Evolutionary conservation across 495 filamentous ascomycete genomes (phyloP).

Genomic region (Chlorociboria aeruginascens): DNA sequence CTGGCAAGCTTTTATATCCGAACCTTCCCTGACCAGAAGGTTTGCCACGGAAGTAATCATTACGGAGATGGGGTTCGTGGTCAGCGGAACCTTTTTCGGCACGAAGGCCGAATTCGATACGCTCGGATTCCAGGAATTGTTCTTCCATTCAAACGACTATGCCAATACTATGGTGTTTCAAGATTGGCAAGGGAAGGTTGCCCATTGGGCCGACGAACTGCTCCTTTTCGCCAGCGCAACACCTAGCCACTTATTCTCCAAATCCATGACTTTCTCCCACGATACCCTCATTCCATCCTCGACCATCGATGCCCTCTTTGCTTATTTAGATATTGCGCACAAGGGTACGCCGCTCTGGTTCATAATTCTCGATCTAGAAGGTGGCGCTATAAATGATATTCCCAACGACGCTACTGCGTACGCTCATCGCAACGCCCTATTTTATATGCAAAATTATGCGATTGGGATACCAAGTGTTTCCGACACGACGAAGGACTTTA

Average conservation of each 20-base stretch:
- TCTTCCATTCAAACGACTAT: conserved; percentile 1
- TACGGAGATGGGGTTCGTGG: conserved; percentile 26
- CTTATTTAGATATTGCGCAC: conserved; percentile 23
- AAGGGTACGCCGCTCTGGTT: conserved; percentile 22
- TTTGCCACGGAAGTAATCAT: conserved; percentile 40
- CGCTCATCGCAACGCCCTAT: conserved; percentile 43
- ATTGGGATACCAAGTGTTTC: conserved; percentile 30
- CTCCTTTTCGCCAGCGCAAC: too few species aligned
- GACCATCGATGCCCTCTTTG: conserved; percentile 31
- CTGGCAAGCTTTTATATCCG: conserved; percentile 38
- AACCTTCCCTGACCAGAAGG: conserved; percentile 34
- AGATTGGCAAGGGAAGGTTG: not conserved
- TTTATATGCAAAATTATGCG: conserved; percentile 46
- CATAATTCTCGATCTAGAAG: conserved; percentile 40
- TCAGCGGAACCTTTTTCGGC: conserved; percentile 14
- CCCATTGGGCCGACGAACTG: conserved; percentile 7
- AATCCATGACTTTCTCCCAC: conserved; percentile 28
- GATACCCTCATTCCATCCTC: conserved; percentile 23
- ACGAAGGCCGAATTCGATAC: conserved; percentile 7
- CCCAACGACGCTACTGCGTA: conserved; percentile 40
- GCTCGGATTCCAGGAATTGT: conserved; percentile 1
- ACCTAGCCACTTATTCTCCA: conserved; percentile 15
- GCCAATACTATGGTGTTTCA: conserved; percentile 6
- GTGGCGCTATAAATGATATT: conserved; percentile 38
- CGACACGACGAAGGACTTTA: conserved; percentile 23